Base-by-base conservation (phyloP, 1,284 basidiomycete species). In the Phaffia rhodozyma region DNA sequence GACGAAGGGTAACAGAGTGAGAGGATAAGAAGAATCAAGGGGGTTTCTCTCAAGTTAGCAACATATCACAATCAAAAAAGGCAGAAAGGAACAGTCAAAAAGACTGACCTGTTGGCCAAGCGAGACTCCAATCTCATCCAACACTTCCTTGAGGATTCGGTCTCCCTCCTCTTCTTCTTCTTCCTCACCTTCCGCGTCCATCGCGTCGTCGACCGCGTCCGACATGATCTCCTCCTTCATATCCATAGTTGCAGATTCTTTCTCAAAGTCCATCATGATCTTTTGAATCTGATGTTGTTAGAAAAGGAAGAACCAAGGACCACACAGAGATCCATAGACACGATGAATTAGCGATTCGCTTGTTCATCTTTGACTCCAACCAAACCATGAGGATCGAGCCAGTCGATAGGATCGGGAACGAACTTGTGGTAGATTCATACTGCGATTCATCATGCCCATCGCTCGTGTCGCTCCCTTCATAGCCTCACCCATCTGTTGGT, bases 221-320 rank as follows among this genome's bases (percentile, higher is more conserved):
- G 87, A 90, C 94, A 98, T 98, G 88, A 98, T 96, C 75, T 97
- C 94, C 77, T 97, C 96, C 77, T 97, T 98, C 96, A 99, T 98
- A 76, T 98, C 94, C 96, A 99, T 99, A 74, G 87, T 89, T 13
- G 88, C 85, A 68, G 87, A 94, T 77, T 99, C 96, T 71, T 86
- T 87, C 78, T 98, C 94, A 70, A 99, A 99, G 58, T 99, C 94
- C 70, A 86, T 89, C 87, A 98, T 92, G 73, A 98, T 97, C 61
- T 85, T 84, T 74, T 93, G 90, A 67, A 99, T 97, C 69, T 85
- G 83, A 18, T 21, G 20, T 4, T n/a, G 61, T 1, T 27, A 53
- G 21, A 13, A 9, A n/a, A 49, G 25, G 34, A 27, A 23, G 56
- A 23, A 13, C 16, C 13, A 5, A 3, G 23, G 49, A 3, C n/a